These are phyloP conservation scores for Arthonia radiata DNA, from an alignment of 495 filamentous ascomycete genomes.

Conservation along the genomic window DNA sequence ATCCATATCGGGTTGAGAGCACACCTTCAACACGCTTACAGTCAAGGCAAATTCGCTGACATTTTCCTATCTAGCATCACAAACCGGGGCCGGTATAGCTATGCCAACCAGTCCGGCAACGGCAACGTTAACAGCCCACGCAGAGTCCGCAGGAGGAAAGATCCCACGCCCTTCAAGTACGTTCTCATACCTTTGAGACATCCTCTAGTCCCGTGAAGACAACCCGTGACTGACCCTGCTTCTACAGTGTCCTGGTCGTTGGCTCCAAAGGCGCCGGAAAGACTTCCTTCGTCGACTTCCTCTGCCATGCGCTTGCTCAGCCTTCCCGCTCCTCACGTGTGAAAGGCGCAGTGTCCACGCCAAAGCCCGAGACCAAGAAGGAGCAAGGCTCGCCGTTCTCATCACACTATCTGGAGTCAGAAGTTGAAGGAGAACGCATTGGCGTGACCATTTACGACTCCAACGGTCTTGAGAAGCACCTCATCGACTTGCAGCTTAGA, in stretches of 20 bases:
- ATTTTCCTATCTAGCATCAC: too few species aligned
- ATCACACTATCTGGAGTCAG: conserved; percentile 76
- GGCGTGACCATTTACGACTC: conserved; percentile 94
- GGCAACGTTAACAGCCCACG: conserved; percentile 89
- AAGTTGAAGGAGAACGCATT: conserved; percentile 77
- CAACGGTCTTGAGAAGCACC: conserved; percentile 71
- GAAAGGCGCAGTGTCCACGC: conserved; percentile 8
- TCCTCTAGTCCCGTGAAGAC: conserved; percentile 3
- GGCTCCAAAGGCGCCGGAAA: conserved; percentile 80
- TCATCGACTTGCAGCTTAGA: conserved; percentile 80
- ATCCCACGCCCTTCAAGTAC: conserved; percentile 96
- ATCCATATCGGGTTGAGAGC: too few species aligned
- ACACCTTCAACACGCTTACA: too few species aligned
- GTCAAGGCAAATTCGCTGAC: too few species aligned
- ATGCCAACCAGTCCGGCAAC: conserved; percentile 73
- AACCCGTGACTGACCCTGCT: conserved; percentile 1
- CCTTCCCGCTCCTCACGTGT: conserved; percentile 28
- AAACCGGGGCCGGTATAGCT: conserved; percentile 87
- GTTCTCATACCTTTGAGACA: conserved; percentile 13
- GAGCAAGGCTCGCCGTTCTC: conserved; percentile 27
- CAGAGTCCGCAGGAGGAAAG: conserved; percentile 77
- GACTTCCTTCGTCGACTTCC: conserved; percentile 89
- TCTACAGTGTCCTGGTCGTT: conserved; percentile 66
- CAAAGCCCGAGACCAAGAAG: conserved; percentile 20
- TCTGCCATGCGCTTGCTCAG: conserved; percentile 56